Percentiles rank a stretch among this genome's conserved stretches.
These are phyloP conservation scores for Agaricales sp. DNA, from an alignment of 1,284 basidiomycete genomes.

Conservation along the genomic window DNA sequence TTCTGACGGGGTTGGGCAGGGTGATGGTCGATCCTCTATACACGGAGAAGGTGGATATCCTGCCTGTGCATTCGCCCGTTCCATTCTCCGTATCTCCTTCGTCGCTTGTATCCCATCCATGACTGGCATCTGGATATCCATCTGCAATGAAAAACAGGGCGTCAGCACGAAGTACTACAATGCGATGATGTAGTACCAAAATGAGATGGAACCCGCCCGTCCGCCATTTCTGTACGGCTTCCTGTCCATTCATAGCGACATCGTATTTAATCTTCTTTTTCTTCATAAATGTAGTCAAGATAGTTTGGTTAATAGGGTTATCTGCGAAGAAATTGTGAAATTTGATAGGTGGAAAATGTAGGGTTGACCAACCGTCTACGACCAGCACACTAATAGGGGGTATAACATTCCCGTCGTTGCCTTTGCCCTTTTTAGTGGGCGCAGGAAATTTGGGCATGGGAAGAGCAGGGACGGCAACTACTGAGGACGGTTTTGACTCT, in stretches of 20 bases:
- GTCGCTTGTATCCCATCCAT: slow-evolving; percentile 99
- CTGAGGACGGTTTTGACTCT: not conserved
- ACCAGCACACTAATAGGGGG: slow-evolving; percentile 95
- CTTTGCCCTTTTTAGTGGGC: not conserved
- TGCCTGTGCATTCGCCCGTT: slow-evolving; percentile 59
- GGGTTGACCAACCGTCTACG: slow-evolving; percentile 68
- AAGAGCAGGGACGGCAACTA: not conserved
- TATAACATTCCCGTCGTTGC: slow-evolving; percentile 42
- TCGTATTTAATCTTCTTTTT: slow-evolving; percentile 96
- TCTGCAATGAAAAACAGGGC: slow-evolving; percentile 40
- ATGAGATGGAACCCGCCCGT: slow-evolving; percentile 94
- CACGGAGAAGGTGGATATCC: slow-evolving; percentile 67
- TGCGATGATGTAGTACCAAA: slow-evolving; percentile 45
- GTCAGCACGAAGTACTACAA: slow-evolving; percentile 6
- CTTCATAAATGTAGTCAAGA: slow-evolving; percentile 91
- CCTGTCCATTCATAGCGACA: slow-evolving; percentile 89
- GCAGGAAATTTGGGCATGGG: not conserved
- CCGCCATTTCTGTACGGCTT: slow-evolving; percentile 95
- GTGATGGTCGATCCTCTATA: slow-evolving; percentile 34
- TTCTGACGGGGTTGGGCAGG: slow-evolving; percentile 22
- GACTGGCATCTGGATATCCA: slow-evolving; percentile 99
- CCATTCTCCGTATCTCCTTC: slow-evolving; percentile 87
- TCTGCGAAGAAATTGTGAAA: slow-evolving; percentile 39
- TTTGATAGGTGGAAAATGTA: slow-evolving; percentile 7
- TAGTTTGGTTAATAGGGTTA: slow-evolving; percentile 98